phyloP scores from a whole-genome alignment of 768 basidiomycete species.

The Phylloporus sp. region DNA sequence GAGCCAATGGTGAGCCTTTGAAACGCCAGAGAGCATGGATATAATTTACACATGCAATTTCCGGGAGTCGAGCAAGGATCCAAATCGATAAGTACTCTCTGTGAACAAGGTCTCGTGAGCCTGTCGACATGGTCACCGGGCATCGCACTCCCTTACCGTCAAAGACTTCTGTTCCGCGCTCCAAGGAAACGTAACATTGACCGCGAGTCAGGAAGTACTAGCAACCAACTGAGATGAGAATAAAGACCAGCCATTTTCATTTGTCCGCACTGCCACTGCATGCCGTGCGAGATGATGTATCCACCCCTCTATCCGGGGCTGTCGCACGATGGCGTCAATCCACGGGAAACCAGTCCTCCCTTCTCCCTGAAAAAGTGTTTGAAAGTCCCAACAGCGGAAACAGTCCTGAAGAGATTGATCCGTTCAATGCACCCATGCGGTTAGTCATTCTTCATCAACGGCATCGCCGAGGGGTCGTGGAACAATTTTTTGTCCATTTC shows the following conservation, averaged over 20 bases:
- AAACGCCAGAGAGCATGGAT: slow-evolving; percentile 6
- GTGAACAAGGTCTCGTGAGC: slow-evolving; percentile 7
- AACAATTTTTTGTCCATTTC: slow-evolving; percentile 3
- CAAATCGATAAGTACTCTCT: slow-evolving; percentile 10
- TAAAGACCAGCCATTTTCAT: slow-evolving; percentile 24
- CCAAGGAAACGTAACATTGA: slow-evolving; percentile 27
- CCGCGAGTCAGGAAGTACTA: slow-evolving; percentile 24
- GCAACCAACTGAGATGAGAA: slow-evolving; percentile 28
- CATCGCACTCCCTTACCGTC: slow-evolving; percentile 17
- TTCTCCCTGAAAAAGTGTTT: not conserved
- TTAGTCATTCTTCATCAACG: slow-evolving; percentile 7
- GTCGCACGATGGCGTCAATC: slow-evolving; percentile 22
- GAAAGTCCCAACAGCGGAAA: not conserved
- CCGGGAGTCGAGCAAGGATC: slow-evolving; percentile 20
- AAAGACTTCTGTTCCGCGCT: slow-evolving; percentile 15
- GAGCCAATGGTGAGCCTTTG: slow-evolving; percentile 1
- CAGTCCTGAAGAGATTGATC: not conserved
- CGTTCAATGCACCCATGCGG: slow-evolving; percentile 9
- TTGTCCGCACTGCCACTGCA: slow-evolving; percentile 27
- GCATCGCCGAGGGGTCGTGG: slow-evolving; percentile 17
- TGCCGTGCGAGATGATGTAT: slow-evolving; percentile 23
- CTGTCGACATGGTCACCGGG: slow-evolving; percentile 13
- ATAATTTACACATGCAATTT: slow-evolving; percentile 22
- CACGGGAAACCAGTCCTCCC: slow-evolving; percentile 12
- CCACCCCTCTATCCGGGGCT: slow-evolving; percentile 11